Percentiles rank a stretch among this genome's conserved stretches.
These are phyloP conservation scores for Colletotrichum sansevieriae DNA, from an alignment of 2,329 filamentous ascomycete species.

Conservation along the genomic window DNA sequence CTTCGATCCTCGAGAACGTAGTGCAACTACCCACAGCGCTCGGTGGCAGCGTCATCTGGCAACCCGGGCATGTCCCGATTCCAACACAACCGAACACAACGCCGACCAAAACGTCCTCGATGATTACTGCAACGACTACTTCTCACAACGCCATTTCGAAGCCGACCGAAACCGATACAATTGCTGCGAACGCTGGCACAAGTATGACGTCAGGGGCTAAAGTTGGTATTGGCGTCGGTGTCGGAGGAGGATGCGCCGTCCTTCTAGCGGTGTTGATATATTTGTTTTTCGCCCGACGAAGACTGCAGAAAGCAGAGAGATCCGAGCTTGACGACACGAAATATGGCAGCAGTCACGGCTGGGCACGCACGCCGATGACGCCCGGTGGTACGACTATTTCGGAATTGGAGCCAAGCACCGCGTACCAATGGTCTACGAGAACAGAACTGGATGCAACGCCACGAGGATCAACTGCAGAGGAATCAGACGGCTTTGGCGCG, in stretches of 20 bases:
- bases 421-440: slow-evolving; percentile 44
- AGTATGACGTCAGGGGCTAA: slow-evolving; percentile 46
- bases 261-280: slow-evolving; percentile 43
- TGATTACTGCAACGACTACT: background rate
- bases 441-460: slow-evolving; percentile 40
- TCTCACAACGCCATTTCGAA: slow-evolving; percentile 1
- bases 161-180: background rate
- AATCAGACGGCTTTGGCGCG: background rate
- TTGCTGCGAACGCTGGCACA: background rate
- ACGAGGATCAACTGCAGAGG: background rate
- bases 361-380: slow-evolving; percentile 14
- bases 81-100: slow-evolving; percentile 3
- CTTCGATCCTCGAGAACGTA: slow-evolving; percentile 45
- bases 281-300: slow-evolving; percentile 43
- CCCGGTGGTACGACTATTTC: slow-evolving; percentile 25
- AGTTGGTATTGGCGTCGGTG: slow-evolving; percentile 44
- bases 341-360: background rate
- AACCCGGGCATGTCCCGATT: slow-evolving; percentile 46
- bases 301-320: background rate
- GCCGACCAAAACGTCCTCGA: background rate
- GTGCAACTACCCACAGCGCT: slow-evolving; percentile 46
- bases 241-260: slow-evolving; percentile 42
- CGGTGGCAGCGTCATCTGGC: slow-evolving; percentile 47
- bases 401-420: slow-evolving; percentile 42
- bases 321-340: slow-evolving; percentile 14